Base-by-base conservation (phyloP, 148 eudicot species). In the Silene conica region DNA sequence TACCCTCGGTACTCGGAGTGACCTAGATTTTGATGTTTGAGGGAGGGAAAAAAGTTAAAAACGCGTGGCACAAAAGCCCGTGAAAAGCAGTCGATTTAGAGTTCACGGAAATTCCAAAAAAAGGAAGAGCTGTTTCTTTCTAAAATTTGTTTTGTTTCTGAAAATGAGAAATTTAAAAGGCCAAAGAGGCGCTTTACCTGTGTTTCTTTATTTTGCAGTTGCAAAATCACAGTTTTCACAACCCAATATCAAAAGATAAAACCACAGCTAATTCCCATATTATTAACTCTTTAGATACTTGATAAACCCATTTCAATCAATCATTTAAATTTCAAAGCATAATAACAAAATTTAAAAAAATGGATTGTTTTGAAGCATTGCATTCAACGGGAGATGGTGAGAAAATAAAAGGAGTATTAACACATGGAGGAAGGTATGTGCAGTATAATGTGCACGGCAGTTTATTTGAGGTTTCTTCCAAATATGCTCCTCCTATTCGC, bases 401-500 rank as follows among this genome's bases (percentile, higher is more conserved):
- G 65, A 82, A 71, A 28, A 76, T 86, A 22, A 84, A 74, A 78
- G 87, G 86, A 0, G 87, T 78, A 16, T 69, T 78, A 19, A 74
- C 85, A 0, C 86, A 91, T 74, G 89, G 87, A 21, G 97, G 97
- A 28, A 73, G 76, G 22, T 92, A 89, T 57, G 87, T 84, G 20
- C 85, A 82, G 62, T 88, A 92, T 77, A 92, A 92, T 79, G 80
- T 92, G 22, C 86, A 81, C 71, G 97, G 97, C 2, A 92, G 85
- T 63, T 76, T 89, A 9, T 92, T 92, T 71, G 89, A 92, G 63
- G 92, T 92, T 23, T 82, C 94, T 60, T 77, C 81, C 43, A 89
- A 89, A 70, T 92, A 92, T 52, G 87, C 86, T 25, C 94, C 97
- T 73, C 97, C 97, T 9, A 79, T 92, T 69, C 83, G 89, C 25